Evolutionary conservation across 768 basidiomycete species (phyloP).

Genomic region (Tulasnella sp.): DNA sequence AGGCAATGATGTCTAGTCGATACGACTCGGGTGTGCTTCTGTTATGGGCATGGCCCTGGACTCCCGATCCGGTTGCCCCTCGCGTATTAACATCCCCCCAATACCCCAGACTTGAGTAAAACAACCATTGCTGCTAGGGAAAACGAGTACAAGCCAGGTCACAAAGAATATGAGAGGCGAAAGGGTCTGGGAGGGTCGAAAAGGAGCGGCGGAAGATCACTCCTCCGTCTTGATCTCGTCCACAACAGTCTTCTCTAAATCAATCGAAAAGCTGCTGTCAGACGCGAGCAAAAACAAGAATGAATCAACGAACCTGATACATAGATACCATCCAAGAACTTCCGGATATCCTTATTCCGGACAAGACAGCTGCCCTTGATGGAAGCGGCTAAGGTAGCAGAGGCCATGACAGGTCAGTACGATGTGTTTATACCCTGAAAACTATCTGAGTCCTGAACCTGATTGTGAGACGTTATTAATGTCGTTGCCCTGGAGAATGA

Average conservation of each 20-base stretch:
- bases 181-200: background rate
- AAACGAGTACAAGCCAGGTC: too few species aligned
- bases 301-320: conserved; percentile 52
- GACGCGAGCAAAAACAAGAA: background rate
- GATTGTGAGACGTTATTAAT: conserved; percentile 97
- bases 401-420: background rate
- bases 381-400: conserved; percentile 54
- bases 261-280: background rate
- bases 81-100: too few species aligned
- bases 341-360: conserved; percentile 99
- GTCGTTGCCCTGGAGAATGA: conserved; percentile 90
- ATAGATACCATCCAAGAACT: conserved; percentile 90
- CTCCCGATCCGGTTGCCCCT: too few species aligned
- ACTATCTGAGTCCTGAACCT: conserved; percentile 34
- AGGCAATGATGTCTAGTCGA: too few species aligned
- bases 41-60: too few species aligned
- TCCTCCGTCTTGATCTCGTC: background rate
- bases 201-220: background rate
- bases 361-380: conserved; percentile 96
- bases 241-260: conserved; percentile 9
- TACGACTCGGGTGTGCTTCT: too few species aligned
- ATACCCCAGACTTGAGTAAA: too few species aligned
- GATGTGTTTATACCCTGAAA: background rate
- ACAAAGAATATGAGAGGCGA: background rate
- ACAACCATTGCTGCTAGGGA: too few species aligned